phyloP scores from a whole-genome alignment of 768 basidiomycete species.

The Lactifluus subvellereus region DNA sequence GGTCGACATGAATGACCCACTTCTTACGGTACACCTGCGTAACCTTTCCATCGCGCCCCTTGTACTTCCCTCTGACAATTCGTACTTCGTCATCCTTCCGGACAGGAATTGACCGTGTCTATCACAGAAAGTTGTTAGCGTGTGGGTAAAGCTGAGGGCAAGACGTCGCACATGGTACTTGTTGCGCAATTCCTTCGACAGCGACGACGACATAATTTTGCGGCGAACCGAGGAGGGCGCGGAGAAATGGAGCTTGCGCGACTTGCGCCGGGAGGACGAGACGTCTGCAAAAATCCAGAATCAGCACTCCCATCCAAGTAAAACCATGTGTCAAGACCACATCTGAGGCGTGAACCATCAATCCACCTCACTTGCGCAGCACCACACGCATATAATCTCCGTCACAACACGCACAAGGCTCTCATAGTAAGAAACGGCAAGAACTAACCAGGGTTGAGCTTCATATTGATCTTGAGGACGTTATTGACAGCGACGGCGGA shows the following conservation, averaged over 20 bases:
- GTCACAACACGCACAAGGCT: slow-evolving; percentile 23
- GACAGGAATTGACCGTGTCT: slow-evolving; percentile 90
- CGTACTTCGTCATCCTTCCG: slow-evolving; percentile 98
- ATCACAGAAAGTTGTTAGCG: slow-evolving; percentile 14
- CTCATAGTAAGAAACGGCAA: slow-evolving; percentile 25
- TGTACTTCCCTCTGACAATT: slow-evolving; percentile 96
- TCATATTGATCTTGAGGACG: slow-evolving; percentile 63
- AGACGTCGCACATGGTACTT: slow-evolving; percentile 74
- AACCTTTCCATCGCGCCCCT: slow-evolving; percentile 98
- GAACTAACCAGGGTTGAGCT: slow-evolving; percentile 76
- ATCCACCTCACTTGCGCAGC: slow-evolving; percentile 38
- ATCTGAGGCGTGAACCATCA: slow-evolving; percentile 41
- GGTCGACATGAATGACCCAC: slow-evolving; percentile 98
- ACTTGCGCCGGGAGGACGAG: slow-evolving; percentile 94
- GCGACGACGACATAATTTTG: slow-evolving; percentile 95
- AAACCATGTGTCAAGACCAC: slow-evolving; percentile 9
- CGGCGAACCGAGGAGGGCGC: slow-evolving; percentile 93
- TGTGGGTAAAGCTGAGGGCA: not conserved
- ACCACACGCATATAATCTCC: slow-evolving; percentile 26
- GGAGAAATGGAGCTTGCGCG: slow-evolving; percentile 95
- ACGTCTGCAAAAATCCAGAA: slow-evolving; percentile 48
- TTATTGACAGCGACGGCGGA: slow-evolving; percentile 45
- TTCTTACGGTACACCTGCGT: slow-evolving; percentile 98
- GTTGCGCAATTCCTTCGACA: slow-evolving; percentile 89
- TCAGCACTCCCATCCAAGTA: slow-evolving; percentile 31